Conservation (phyloP, 371 early-diverging fungal species). For the Gilbertella persicaria region DNA sequence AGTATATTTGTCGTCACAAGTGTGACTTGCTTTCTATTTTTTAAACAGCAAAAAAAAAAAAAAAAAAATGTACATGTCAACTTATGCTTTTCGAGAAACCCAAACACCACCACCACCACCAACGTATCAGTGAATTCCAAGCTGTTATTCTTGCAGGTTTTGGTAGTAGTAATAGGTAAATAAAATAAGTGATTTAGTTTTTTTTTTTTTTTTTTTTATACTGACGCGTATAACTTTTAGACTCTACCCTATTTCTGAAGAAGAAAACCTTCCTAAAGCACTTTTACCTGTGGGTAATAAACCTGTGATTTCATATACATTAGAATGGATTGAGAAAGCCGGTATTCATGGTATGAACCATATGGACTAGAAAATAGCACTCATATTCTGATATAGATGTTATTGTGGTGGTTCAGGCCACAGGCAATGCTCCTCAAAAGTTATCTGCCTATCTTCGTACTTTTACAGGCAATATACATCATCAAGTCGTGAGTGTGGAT, state of each 20-base stretch:
- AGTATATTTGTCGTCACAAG: no score
- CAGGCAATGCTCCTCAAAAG: slow-evolving; percentile 45
- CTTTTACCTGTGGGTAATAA: slow-evolving; percentile 91
- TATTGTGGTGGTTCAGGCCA: slow-evolving; percentile 68
- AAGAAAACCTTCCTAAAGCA: slow-evolving; percentile 85
- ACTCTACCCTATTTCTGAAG: slow-evolving; percentile 82
- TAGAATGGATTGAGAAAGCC: slow-evolving; percentile 91
- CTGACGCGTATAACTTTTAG: slow-evolving; percentile 27
- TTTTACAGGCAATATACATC: slow-evolving; percentile 67
- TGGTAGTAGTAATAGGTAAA: slow-evolving; percentile 69
- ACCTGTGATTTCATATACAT: slow-evolving; percentile 88
- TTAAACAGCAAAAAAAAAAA: no score
- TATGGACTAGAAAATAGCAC: no score
- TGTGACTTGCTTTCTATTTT: no score
- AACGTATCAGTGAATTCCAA: slow-evolving; percentile 64
- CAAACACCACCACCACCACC: slow-evolving; percentile 37
- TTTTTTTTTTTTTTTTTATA: not conserved
- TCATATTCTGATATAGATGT: slow-evolving; percentile 58
- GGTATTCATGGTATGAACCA: slow-evolving; percentile 73
- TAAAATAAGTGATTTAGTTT: not conserved
- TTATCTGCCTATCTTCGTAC: slow-evolving; percentile 74
- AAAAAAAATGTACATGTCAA: no score
- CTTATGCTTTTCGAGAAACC: slow-evolving; percentile 53
- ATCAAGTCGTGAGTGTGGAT: slow-evolving; percentile 63
- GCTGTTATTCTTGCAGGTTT: slow-evolving; percentile 81